These are phyloP conservation scores for Penicillium expansum DNA, from an alignment of 2,329 filamentous ascomycete genomes.

Conservation along the genomic window DNA sequence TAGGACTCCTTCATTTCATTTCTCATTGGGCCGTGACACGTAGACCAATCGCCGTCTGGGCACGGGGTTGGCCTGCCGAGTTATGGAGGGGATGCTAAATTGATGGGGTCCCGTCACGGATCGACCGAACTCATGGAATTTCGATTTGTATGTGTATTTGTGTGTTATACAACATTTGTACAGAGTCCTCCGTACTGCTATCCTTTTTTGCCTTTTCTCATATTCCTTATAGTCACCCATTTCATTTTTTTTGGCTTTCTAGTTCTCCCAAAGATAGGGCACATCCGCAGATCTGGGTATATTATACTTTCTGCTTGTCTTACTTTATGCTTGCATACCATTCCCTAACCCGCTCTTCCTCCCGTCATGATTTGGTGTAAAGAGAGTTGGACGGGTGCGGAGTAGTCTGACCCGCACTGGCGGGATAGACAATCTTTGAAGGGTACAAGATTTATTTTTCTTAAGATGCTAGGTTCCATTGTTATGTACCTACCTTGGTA, in stretches of 20 bases:
- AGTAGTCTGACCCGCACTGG: background rate
- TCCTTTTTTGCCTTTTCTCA: too few relatives aligned
- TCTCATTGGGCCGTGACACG: slow-evolving; percentile 7
- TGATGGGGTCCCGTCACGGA: slow-evolving; percentile 8
- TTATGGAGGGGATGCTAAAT: slow-evolving; percentile 14
- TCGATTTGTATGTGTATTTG: background rate
- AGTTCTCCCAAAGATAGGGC: background rate
- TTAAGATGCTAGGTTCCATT: background rate
- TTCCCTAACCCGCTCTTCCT: background rate
- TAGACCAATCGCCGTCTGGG: slow-evolving; percentile 9
- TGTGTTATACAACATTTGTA: background rate
- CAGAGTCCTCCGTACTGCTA: background rate
- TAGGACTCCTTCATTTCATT: slow-evolving; percentile 13
- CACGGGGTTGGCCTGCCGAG: slow-evolving; percentile 12
- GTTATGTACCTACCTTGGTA: background rate
- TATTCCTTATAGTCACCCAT: background rate
- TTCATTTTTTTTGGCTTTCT: background rate
- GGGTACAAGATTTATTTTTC: background rate
- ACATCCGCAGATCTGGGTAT: background rate
- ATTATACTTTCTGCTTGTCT: background rate
- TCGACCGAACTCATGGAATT: slow-evolving; percentile 8
- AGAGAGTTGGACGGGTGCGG: background rate
- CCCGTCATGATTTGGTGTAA: background rate
- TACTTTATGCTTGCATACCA: background rate
- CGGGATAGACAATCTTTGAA: background rate